Base-by-base conservation (phyloP, 257 asterid species). In the Forsythia viridissima region DNA sequence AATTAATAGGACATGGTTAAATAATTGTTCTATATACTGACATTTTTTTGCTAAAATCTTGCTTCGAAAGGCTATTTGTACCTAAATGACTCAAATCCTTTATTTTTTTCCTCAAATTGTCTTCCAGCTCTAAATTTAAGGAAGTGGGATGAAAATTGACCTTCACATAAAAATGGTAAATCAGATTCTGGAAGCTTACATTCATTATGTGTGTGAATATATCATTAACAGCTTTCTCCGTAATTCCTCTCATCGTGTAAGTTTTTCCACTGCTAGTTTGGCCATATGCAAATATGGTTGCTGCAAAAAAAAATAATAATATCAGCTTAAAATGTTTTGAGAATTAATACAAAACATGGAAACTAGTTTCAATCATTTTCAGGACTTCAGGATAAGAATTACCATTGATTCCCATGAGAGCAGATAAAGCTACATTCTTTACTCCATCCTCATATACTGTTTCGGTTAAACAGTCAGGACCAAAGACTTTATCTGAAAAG, bases 191-290 rank as follows among this genome's bases (percentile, higher is more conserved):
- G 51, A 63, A 75, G 46, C 97, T 91, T 88, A 93, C 99, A 84
- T 92, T 93, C 80, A 90, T 79, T 82, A 94, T 93, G 82, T 94
- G 98, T 85, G 72, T 79, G 87, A 93, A 93, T 66, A 95, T 92
- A 88, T 95, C 99, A 80, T 90, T 82, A 52, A 93, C 97, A 52
- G 98, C 98, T 86, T 94, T 90, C 89, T 93, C 99, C 0, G 94
- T 88, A 77, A 94, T 91, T 76, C 99, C 99, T 76, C 92, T 85
- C 99, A 94, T 94, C 11, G 99, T 94, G 83, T 85, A 94, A 70
- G 99, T 94, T 71, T 94, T 94, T 72, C 99, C 99, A 79, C 99
- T 94, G 91, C 99, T 94, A 16, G 99, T 93, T 84, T 94, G 99
- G 38, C 99, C 99, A 44, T 94, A 94, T 1, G 98, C 99, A 90